Evolutionary conservation across 2,329 filamentous ascomycete species (phyloP).

Genomic region (Aureobasidium pullulans): DNA sequence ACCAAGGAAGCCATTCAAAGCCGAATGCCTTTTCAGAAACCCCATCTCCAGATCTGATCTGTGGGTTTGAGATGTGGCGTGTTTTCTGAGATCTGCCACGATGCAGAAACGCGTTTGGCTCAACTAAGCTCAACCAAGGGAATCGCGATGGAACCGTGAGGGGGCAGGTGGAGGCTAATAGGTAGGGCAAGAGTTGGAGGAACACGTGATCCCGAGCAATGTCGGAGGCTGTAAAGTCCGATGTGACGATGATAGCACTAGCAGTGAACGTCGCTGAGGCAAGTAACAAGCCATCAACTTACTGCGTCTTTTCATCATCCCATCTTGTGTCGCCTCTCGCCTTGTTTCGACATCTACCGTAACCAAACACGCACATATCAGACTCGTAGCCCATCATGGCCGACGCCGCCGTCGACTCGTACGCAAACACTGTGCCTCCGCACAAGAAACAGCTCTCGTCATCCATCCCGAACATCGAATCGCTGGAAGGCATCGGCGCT

Average conservation of each 20-base stretch:
- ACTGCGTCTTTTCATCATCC: not conserved
- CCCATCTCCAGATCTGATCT: not conserved
- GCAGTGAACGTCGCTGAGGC: conserved; percentile 5
- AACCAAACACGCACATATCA: not conserved
- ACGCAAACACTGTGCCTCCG: conserved; percentile 63
- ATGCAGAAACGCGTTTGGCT: not conserved
- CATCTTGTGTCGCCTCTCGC: not conserved
- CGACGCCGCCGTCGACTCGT: conserved; percentile 78
- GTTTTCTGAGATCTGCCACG: not conserved
- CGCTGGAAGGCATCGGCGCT: conserved; percentile 72
- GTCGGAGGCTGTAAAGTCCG: not conserved
- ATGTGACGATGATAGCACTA: not conserved
- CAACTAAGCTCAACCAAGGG: not conserved
- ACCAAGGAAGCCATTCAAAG: not conserved
- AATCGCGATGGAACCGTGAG: not conserved
- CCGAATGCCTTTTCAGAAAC: not conserved
- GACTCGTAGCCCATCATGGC: conserved; percentile 54
- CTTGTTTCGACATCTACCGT: not conserved
- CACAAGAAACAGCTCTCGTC: conserved; percentile 72
- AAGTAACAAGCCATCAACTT: not conserved
- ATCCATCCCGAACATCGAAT: conserved; percentile 82
- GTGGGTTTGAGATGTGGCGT: not conserved
- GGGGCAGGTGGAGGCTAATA: not conserved
- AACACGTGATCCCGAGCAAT: not conserved
- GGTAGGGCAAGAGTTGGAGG: not conserved